A percentile compares a stretch with the other conserved stretches of the same genome.
Evolutionary conservation across 768 basidiomycete species (phyloP).

Genomic region (Cystobasidium ongulense): DNA sequence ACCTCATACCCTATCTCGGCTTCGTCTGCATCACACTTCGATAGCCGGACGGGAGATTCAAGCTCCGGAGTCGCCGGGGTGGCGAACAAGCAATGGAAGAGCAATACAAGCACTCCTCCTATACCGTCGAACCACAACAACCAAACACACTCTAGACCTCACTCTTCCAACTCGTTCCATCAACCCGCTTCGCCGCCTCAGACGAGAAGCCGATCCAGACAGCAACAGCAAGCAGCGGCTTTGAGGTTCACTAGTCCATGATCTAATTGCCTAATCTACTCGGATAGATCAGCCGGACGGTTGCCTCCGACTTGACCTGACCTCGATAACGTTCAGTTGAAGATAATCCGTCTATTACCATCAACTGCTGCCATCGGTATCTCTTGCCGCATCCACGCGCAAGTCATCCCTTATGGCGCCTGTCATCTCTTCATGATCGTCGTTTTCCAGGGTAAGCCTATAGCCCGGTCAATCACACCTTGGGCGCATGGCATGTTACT

Average conservation of each 20-base stretch:
- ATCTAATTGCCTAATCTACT: background rate
- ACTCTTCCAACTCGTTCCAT: background rate
- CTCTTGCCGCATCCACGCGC: no score
- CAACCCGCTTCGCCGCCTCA: background rate
- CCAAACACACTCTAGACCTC: background rate
- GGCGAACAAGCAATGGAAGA: background rate
- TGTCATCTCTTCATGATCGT: no score
- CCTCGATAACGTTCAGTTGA: no score
- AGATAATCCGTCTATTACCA: no score
- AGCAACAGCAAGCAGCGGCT: background rate
- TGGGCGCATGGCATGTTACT: no score
- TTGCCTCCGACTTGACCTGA: no score
- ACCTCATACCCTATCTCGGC: background rate
- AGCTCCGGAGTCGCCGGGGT: background rate
- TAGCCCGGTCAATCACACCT: no score
- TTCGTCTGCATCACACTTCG: background rate
- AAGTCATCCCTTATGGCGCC: no score
- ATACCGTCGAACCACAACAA: background rate
- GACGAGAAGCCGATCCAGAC: conserved; percentile 2
- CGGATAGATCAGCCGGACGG: no score
- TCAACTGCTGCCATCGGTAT: no score
- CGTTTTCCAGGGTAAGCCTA: no score
- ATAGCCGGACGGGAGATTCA: background rate
- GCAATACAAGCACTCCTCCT: background rate
- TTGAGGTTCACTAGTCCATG: background rate